phyloP scores from a whole-genome alignment of 2,329 filamentous ascomycete species.

The Sclerotinia trifoliorum region DNA sequence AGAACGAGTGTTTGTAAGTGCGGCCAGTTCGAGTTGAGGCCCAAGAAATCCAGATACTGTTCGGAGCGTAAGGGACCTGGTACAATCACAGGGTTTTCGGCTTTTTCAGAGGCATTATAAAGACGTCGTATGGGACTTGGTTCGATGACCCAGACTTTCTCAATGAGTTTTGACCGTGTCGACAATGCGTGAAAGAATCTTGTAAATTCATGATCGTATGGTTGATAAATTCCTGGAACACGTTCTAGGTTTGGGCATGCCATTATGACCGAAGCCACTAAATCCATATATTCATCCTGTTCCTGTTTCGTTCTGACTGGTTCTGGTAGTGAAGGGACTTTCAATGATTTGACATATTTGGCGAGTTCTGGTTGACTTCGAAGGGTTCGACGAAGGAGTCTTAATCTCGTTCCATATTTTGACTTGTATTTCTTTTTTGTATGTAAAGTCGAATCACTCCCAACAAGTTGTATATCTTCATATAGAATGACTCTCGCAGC shows the following conservation, averaged over 20 bases:
- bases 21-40: constrained; percentile 55
- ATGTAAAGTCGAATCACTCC: constrained; percentile 50
- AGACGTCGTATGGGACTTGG: constrained; percentile 40
- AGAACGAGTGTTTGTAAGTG: constrained; percentile 57
- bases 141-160: constrained; percentile 58
- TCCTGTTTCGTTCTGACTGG: constrained; percentile 40
- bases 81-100: constrained; percentile 32
- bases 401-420: constrained; percentile 52
- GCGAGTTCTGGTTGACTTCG: constrained; percentile 54
- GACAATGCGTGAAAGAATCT: constrained; percentile 59
- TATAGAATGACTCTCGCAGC: constrained; percentile 47
- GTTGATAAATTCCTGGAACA: constrained; percentile 53
- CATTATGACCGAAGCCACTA: constrained; percentile 61
- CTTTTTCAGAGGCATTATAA: constrained; percentile 31
- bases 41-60: constrained; percentile 48
- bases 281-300: constrained; percentile 54
- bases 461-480: constrained; percentile 57
- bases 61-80: constrained; percentile 45
- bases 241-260: constrained; percentile 63
- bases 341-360: constrained; percentile 55
- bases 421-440: constrained; percentile 58
- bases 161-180: constrained; percentile 53
- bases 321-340: constrained; percentile 51
- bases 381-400: constrained; percentile 58
- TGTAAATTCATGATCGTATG: constrained; percentile 56